phyloP scores from a whole-genome alignment of 2,329 filamentous ascomycete genomes.

The Arthroderma sp. region DNA sequence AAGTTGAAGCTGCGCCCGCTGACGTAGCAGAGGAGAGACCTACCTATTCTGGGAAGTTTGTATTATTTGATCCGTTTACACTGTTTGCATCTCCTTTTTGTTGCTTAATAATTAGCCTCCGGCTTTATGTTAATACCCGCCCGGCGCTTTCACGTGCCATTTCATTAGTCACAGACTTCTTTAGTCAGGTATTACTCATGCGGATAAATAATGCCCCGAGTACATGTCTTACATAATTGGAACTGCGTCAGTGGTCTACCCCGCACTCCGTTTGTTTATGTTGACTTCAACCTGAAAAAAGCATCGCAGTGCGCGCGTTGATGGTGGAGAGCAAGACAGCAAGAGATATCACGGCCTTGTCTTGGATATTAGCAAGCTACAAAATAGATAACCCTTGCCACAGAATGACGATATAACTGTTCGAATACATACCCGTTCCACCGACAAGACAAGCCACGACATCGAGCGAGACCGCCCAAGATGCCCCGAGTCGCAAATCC shows the following conservation, averaged over 20 bases:
- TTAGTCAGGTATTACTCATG: background rate
- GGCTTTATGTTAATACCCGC: background rate
- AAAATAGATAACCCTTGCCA: background rate
- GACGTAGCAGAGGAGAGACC: background rate
- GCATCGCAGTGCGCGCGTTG: background rate
- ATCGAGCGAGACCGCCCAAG: conserved; percentile 13
- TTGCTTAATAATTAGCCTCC: background rate
- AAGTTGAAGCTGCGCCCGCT: background rate
- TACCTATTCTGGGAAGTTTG: background rate
- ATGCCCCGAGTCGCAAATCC: conserved; percentile 48
- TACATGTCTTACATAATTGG: background rate
- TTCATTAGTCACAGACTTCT: no score
- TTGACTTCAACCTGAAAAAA: conserved; percentile 18
- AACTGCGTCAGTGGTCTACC: conserved; percentile 18
- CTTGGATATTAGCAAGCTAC: no score
- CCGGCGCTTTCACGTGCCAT: no score
- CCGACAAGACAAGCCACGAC: background rate
- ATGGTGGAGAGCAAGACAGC: background rate
- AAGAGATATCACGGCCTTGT: background rate
- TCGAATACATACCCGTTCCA: background rate
- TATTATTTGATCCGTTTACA: background rate
- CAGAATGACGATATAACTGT: background rate
- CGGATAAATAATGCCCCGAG: background rate
- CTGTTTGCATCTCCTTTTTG: background rate
- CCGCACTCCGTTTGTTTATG: conserved; percentile 30